Evolutionary conservation across 192 early-diverging fungal genomes (phyloP), one percentile per base, ranked within the genome.

Genomic region (Podila horticola): DNA sequence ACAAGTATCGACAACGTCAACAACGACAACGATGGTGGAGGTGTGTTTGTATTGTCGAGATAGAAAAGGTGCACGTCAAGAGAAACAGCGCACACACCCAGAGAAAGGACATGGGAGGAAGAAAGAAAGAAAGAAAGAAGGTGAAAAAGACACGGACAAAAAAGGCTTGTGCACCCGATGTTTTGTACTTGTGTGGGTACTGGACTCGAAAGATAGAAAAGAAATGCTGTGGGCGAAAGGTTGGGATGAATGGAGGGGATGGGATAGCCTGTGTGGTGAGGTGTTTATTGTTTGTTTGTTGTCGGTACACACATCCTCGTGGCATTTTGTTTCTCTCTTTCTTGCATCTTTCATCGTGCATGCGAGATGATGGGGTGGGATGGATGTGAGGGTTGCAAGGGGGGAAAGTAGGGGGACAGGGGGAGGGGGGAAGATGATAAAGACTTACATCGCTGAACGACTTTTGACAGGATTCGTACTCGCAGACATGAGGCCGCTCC

Each of bases 371-470:
- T 34, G 22, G 22, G 28, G 2, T 0, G 17, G 3, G 2, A 55
- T 30, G 48, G 50, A 29, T 3, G 49, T 19, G 6, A 41, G 28
- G 41, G 52, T 3, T 34, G 15, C 61, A 22, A 29, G 30, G 22
- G 49, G 20, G 22, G 57, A n/a, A n/a, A n/a, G n/a, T n/a, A n/a
- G 57, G 29, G 26, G n/a, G 26, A 33, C 15, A 45, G 3, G 12
- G 38, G 38, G 38, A 13, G 6, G 41, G 41, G 41, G 41, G 41
- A 17, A 45, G 41, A 15, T 15, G 41, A 45, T 13, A 45, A 45
- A 17, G n/a, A 70, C 77, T 73, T 81, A 88, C 87, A 86, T 93
- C 91, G 72, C 90, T 91, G 82, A 94, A 94, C 17, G 86, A 87
- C 83, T 93, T 93, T 74, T 86, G 88, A 72, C 93, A 94, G 51